A percentile compares a stretch with the other conserved stretches of the same genome.
phyloP scores from a whole-genome alignment of 2,329 filamentous ascomycete species.

The Sclerotinia subarctica region DNA sequence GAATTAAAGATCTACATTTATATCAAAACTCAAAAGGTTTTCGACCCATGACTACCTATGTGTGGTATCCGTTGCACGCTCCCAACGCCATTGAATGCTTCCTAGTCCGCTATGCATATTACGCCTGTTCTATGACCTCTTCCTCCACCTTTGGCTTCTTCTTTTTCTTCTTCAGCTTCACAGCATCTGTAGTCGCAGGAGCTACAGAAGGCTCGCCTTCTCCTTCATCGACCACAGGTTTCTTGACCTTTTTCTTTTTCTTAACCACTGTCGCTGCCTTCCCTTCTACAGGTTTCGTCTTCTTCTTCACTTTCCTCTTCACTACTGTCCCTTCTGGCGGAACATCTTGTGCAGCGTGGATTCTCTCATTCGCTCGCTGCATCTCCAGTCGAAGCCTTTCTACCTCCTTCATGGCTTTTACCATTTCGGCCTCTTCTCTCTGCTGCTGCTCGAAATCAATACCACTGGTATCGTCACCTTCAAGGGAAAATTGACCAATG shows the following conservation, averaged over 20 bases:
- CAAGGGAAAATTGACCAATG: slow-evolving; percentile 69
- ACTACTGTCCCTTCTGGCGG: slow-evolving; percentile 59
- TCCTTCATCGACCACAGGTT: slow-evolving; percentile 35
- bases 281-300: slow-evolving; percentile 33
- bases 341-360: slow-evolving; percentile 67
- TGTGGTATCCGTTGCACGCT: slow-evolving; percentile 16
- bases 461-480: slow-evolving; percentile 45
- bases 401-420: slow-evolving; percentile 81
- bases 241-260: slow-evolving; percentile 53
- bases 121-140: slow-evolving; percentile 15
- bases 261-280: slow-evolving; percentile 27
- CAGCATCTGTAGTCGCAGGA: slow-evolving; percentile 23
- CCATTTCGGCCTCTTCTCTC: slow-evolving; percentile 84
- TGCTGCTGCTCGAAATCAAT: slow-evolving; percentile 63
- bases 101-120: slow-evolving; percentile 16
- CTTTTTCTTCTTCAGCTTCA: slow-evolving; percentile 50
- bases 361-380: slow-evolving; percentile 75
- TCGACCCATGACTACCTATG: slow-evolving; percentile 7
- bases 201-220: slow-evolving; percentile 25
- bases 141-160: slow-evolving; percentile 33
- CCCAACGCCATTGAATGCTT: slow-evolving; percentile 23
- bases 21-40: slow-evolving; percentile 1
- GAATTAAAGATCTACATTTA: not conserved
- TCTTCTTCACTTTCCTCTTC: slow-evolving; percentile 56
- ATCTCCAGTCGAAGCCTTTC: slow-evolving; percentile 84